Evolutionary conservation across 169 alveolate genomes (phyloP).

Genomic region (Theileria orientalis): DNA sequence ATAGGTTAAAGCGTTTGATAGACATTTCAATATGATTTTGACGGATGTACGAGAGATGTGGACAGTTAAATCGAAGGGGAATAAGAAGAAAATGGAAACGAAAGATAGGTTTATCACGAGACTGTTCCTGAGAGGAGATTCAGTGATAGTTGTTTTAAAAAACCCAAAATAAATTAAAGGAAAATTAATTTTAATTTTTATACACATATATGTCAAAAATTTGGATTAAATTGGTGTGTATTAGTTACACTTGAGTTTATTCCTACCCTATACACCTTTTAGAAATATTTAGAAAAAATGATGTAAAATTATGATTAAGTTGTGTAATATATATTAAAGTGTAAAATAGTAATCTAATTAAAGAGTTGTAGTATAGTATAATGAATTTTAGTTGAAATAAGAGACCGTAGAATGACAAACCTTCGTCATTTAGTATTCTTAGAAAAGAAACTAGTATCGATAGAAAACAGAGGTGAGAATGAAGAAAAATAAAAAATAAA

Average conservation of each 20-base stretch:
- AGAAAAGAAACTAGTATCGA: constrained; percentile 41
- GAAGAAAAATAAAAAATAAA: too few species aligned
- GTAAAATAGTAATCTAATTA: background rate
- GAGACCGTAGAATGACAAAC: constrained; percentile 35
- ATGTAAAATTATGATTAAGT: too few species aligned
- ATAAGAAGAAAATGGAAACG: constrained; percentile 83
- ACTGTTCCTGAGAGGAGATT: constrained; percentile 96
- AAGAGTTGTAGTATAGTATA: too few species aligned
- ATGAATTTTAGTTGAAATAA: too few species aligned
- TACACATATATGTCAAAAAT: background rate
- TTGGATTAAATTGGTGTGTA: background rate
- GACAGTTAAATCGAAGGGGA: constrained; percentile 87
- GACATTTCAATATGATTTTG: constrained; percentile 96
- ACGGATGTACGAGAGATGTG: constrained; percentile 98
- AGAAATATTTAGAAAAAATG: background rate
- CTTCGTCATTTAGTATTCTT: constrained; percentile 51
- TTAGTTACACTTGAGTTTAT: background rate
- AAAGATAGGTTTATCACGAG: constrained; percentile 94
- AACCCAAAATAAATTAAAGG: constrained; percentile 89
- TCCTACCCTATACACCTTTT: constrained; percentile 12
- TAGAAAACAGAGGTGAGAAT: constrained; percentile 25
- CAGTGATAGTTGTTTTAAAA: constrained; percentile 91
- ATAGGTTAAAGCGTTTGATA: constrained; percentile 93
- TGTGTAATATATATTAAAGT: background rate
- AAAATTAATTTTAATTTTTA: background rate